Evolutionary conservation across 1,139 yeast genomes (phyloP).

Genomic region (Yamadazyma conglobata): DNA sequence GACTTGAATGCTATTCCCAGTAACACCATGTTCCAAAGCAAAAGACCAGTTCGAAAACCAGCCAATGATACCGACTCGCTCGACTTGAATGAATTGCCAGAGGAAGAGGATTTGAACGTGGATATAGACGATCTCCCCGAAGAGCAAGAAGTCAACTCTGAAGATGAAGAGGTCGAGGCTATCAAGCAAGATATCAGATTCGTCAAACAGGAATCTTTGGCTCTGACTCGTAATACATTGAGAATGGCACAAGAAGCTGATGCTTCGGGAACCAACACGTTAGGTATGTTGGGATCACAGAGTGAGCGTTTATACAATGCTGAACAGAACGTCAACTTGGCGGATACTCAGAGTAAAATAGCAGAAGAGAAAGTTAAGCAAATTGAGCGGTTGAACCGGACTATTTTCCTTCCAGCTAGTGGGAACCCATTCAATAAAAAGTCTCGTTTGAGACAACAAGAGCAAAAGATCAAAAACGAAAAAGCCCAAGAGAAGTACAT

Average conservation of each 20-base stretch:
- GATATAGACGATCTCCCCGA: slow-evolving; percentile 39
- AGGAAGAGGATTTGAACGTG: slow-evolving; percentile 42
- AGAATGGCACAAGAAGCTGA: slow-evolving; percentile 92
- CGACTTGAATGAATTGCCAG: slow-evolving; percentile 37
- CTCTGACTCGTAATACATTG: slow-evolving; percentile 81
- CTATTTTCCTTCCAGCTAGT: slow-evolving; percentile 78
- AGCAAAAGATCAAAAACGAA: slow-evolving; percentile 64
- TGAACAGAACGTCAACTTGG: slow-evolving; percentile 71
- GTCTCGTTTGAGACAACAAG: slow-evolving; percentile 71
- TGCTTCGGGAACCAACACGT: slow-evolving; percentile 81
- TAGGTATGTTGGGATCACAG: slow-evolving; percentile 91
- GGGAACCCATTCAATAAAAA: slow-evolving; percentile 86
- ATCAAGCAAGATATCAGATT: slow-evolving; percentile 81
- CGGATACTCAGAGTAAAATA: slow-evolving; percentile 76
- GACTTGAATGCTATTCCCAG: slow-evolving; percentile 44
- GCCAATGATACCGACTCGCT: slow-evolving; percentile 21
- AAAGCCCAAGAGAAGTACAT: slow-evolving; percentile 58
- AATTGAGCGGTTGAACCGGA: slow-evolving; percentile 73
- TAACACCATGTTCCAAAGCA: slow-evolving; percentile 26
- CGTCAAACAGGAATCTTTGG: slow-evolving; percentile 83
- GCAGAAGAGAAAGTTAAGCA: slow-evolving; percentile 85
- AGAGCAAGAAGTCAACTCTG: slow-evolving; percentile 49
- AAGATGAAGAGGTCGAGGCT: slow-evolving; percentile 87
- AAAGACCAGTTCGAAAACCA: slow-evolving; percentile 26
- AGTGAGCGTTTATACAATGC: slow-evolving; percentile 79